These are phyloP conservation scores for Euptelea pleiosperma DNA, from an alignment of 164 flowering plant species.

Conservation along the genomic window DNA sequence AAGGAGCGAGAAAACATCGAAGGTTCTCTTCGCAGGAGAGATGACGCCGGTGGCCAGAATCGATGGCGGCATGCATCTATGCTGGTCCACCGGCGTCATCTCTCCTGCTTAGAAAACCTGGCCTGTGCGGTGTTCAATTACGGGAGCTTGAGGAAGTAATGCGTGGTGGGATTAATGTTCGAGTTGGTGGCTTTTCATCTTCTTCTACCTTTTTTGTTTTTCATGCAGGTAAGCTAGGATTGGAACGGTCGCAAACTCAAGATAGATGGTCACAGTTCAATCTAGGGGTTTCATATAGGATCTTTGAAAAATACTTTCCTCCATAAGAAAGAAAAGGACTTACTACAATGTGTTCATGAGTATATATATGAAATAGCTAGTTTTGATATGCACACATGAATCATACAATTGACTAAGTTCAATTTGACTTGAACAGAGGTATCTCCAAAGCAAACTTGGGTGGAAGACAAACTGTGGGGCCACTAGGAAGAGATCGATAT, in stretches of 20 bases:
- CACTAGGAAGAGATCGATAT: neutral
- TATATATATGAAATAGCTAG: too few relatives aligned
- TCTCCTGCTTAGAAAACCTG: constrained; percentile 13
- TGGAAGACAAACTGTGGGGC: too few relatives aligned
- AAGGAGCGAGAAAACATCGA: too few relatives aligned
- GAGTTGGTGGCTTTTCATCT: neutral
- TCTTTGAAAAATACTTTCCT: too few relatives aligned
- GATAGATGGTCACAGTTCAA: neutral
- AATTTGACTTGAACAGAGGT: neutral
- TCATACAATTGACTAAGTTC: constrained; percentile 4
- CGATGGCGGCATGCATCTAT: neutral
- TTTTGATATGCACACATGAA: constrained; percentile 1
- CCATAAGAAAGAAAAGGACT: too few relatives aligned
- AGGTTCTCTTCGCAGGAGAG: constrained; percentile 26
- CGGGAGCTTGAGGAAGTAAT: too few relatives aligned
- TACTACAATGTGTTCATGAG: too few relatives aligned
- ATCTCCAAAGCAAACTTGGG: neutral
- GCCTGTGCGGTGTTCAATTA: too few relatives aligned
- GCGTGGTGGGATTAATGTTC: too few relatives aligned
- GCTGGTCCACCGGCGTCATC: constrained; percentile 15
- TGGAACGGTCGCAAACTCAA: constrained; percentile 1
- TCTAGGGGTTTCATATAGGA: too few relatives aligned
- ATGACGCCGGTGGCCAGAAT: constrained; percentile 17
- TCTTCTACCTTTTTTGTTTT: too few relatives aligned
- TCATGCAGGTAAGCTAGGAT: constrained; percentile 9